Evolutionary conservation across 208 protist species (phyloP), one percentile per base, ranked within the genome.

Genomic region (Crithidia expoeki): DNA sequence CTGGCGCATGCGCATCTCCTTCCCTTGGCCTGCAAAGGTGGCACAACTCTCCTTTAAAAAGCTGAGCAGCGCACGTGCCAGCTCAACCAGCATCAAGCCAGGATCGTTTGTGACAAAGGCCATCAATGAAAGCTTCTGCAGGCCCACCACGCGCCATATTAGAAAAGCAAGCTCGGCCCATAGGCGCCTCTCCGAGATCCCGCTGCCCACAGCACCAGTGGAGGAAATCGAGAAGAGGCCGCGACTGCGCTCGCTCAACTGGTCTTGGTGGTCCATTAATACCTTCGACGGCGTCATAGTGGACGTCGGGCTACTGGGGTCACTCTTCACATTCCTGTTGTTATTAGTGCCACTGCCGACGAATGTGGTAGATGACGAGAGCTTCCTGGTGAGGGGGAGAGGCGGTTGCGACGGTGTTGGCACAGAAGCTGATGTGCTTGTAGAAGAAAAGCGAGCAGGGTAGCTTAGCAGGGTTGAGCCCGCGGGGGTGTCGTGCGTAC

Each of bases 101-200:
- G 77, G 76, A 52, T 93, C 80, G 14, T 44, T 58, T 6, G 80
- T 77, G n/a, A 88, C 75, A 60, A 86, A 83, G 4, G 84, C 76
- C 58, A 94, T 65, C 21, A 96, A 64, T 12, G 71, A 74, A 19
- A 84, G 42, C 65, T 91, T 84, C 64, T 94, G 80, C 11, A 67
- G 40, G 6, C 70, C 63, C 2, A 82, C 77, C n/a, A 92, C 78
- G 19, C 88, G 76, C 81, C 81, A 90, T 46, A 93, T 87, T 4
- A 89, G 56, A 51, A 75, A 83, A 7, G 79, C 80, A 2, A 90
- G 52, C 64, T 96, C 85, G 27, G 81, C 73, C 91, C 91, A 96
- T 38, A 88, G 69, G 16, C 83, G 63, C 27, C 69, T 47, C 74
- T 93, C 82, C 11, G 46, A 27, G 16, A 60, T n/a, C 32, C 52